phyloP scores from a whole-genome alignment of 495 filamentous ascomycete genomes.

The Podospora comata region DNA sequence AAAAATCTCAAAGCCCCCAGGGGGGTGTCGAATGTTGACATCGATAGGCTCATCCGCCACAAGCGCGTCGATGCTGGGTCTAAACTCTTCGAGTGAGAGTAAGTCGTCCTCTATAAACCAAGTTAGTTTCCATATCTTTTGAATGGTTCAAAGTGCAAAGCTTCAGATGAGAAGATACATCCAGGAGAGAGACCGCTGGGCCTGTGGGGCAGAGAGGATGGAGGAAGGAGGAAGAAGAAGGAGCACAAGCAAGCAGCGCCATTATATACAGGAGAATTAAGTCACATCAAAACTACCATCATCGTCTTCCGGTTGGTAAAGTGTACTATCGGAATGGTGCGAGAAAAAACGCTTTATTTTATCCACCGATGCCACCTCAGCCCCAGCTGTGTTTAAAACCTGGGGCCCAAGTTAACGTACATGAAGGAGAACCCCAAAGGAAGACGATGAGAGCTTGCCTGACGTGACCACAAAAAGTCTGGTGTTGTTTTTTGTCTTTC shows the following conservation, averaged over 20 bases:
- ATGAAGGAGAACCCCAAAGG: conserved; percentile 57
- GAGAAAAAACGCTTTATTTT: conserved; percentile 49
- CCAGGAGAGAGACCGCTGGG: conserved; percentile 22
- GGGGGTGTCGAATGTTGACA: conserved; percentile 25
- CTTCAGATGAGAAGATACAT: conserved; percentile 2
- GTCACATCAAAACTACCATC: conserved; percentile 50
- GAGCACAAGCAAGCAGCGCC: conserved; percentile 23
- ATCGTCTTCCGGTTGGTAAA: conserved; percentile 51
- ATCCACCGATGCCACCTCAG: conserved; percentile 40
- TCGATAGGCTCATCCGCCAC: conserved; percentile 51
- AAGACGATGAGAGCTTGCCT: conserved; percentile 66
- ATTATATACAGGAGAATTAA: conserved; percentile 39
- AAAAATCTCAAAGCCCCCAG: conserved; percentile 43
- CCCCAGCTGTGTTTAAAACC: conserved; percentile 41
- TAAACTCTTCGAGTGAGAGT: conserved; percentile 50
- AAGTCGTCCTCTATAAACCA: conserved; percentile 47
- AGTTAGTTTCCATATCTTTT: conserved; percentile 37
- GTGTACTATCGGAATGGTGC: conserved; percentile 25
- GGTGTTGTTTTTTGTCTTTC: conserved; percentile 27
- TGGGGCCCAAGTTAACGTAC: conserved; percentile 69
- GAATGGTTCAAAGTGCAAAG: conserved; percentile 15
- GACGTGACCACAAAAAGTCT: conserved; percentile 43
- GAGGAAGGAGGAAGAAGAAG: conserved; percentile 15
- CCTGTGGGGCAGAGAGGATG: conserved; percentile 8
- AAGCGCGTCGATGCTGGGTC: conserved; percentile 54